Evolutionary conservation across 2,329 filamentous ascomycete genomes (phyloP).

Genomic region (Botrytis squamosa): DNA sequence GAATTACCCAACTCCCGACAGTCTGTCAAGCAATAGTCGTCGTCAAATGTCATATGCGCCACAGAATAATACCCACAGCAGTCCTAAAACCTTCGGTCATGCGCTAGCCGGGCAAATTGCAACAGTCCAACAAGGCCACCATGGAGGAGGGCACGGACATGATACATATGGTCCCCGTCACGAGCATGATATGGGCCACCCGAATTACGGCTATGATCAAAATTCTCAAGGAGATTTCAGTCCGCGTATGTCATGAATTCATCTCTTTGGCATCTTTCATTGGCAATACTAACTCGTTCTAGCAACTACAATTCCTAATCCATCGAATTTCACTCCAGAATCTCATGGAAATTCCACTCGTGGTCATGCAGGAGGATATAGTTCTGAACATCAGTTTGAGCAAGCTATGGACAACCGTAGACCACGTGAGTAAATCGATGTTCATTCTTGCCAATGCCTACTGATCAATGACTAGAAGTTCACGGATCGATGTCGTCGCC

Average conservation of each 20-base stretch:
- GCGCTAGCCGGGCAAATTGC: not conserved
- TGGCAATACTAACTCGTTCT: not conserved
- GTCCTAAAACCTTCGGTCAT: conserved; percentile 10
- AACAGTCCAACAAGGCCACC: conserved; percentile 1
- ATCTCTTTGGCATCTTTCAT: not conserved
- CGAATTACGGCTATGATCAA: conserved; percentile 16
- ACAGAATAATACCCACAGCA: conserved; percentile 13
- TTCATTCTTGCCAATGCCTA: not conserved
- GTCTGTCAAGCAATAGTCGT: conserved; percentile 19
- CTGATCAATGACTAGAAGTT: conserved; percentile 2
- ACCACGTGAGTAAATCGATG: conserved; percentile 5
- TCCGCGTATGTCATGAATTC: conserved; percentile 9
- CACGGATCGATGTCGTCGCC: conserved; percentile 17
- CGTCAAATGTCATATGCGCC: conserved; percentile 18
- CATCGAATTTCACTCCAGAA: conserved; percentile 19
- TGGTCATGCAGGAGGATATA: conserved; percentile 9
- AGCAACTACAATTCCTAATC: conserved; percentile 19
- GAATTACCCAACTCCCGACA: conserved; percentile 20
- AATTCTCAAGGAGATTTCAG: conserved; percentile 17
- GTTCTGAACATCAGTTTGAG: conserved; percentile 20
- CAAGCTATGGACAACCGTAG: conserved; percentile 10
- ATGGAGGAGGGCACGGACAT: not conserved
- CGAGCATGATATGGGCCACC: not conserved
- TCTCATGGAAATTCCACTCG: conserved; percentile 22
- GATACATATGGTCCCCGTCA: conserved; percentile 15